These are phyloP conservation scores for Brassica nigra DNA, from an alignment of 345 rosid species.

Conservation along the genomic window DNA sequence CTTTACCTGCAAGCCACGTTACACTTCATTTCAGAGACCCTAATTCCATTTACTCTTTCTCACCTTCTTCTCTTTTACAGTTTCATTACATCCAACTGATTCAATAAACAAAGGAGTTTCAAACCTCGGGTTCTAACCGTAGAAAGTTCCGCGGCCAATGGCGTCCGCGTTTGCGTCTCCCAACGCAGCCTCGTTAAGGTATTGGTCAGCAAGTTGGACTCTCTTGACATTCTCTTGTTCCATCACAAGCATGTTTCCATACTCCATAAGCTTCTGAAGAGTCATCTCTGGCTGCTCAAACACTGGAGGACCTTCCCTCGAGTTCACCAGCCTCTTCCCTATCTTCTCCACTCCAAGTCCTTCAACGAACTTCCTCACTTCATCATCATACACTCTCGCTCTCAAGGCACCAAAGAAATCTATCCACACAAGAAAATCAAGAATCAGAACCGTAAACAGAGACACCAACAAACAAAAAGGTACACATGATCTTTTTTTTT, in stretches of 20 bases:
- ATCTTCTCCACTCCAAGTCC: slow-evolving; percentile 60
- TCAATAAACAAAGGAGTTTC: slow-evolving; percentile 5
- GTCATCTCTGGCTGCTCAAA: slow-evolving; percentile 84
- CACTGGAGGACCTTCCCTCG: slow-evolving; percentile 74
- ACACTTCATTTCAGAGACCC: slow-evolving; percentile 12
- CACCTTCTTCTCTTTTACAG: no score
- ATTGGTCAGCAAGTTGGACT: slow-evolving; percentile 40
- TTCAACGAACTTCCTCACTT: slow-evolving; percentile 85
- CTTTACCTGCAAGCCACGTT: slow-evolving; percentile 59
- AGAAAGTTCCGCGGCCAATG: slow-evolving; percentile 70
- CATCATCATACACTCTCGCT: slow-evolving; percentile 95
- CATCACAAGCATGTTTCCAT: slow-evolving; percentile 81
- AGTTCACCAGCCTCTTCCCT: slow-evolving; percentile 92
- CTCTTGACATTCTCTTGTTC: slow-evolving; percentile 97
- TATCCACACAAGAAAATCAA: slow-evolving; percentile 26
- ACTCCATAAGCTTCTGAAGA: slow-evolving; percentile 68
- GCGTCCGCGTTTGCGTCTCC: slow-evolving; percentile 81
- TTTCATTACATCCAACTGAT: no score
- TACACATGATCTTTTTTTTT: background rate
- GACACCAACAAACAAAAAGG: background rate
- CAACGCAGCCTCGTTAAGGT: slow-evolving; percentile 81
- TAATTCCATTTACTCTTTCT: background rate
- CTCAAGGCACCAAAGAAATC: slow-evolving; percentile 95
- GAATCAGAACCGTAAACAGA: background rate
- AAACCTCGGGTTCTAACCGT: slow-evolving; percentile 52